These are phyloP conservation scores for Kwoniella dejecticola DNA, from an alignment of 768 basidiomycete species.

Conservation along the genomic window DNA sequence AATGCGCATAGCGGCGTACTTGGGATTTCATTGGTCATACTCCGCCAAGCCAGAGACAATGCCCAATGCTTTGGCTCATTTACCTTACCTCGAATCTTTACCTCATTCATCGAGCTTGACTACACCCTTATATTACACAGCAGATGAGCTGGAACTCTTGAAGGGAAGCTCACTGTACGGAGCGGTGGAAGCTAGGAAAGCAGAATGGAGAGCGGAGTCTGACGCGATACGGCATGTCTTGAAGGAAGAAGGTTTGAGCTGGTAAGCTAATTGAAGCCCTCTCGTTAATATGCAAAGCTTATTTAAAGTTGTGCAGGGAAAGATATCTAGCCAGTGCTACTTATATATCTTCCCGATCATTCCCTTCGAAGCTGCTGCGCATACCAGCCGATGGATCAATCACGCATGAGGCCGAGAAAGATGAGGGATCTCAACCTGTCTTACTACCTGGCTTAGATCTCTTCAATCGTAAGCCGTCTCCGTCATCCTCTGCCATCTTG, in stretches of 20 bases:
- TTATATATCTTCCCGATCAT: constrained; percentile 82
- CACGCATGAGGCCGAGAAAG: constrained; percentile 21
- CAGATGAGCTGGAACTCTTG: constrained; percentile 66
- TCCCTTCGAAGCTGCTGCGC: constrained; percentile 79
- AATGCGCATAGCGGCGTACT: constrained; percentile 48
- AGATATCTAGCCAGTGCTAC: constrained; percentile 71
- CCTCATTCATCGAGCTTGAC: constrained; percentile 64
- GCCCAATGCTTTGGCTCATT: constrained; percentile 47
- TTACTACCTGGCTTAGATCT: constrained; percentile 85
- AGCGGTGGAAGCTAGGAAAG: constrained; percentile 69
- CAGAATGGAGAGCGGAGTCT: constrained; percentile 69
- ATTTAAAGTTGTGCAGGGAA: constrained; percentile 62
- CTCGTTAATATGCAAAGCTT: background rate
- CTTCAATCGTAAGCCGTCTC: constrained; percentile 63
- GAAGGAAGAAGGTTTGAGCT: constrained; percentile 62
- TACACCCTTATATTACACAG: constrained; percentile 74
- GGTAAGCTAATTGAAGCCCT: constrained; percentile 59
- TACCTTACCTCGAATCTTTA: constrained; percentile 68
- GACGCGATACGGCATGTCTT: constrained; percentile 60
- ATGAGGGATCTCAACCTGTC: constrained; percentile 62
- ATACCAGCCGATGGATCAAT: constrained; percentile 58
- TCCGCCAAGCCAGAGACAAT: constrained; percentile 5
- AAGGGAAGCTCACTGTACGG: constrained; percentile 78
- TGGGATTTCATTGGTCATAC: constrained; percentile 49
- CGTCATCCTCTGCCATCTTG: too few species aligned